Evolutionary conservation across 2,329 filamentous ascomycete species (phyloP).

Genomic region (Cladobotryum protrusum): DNA sequence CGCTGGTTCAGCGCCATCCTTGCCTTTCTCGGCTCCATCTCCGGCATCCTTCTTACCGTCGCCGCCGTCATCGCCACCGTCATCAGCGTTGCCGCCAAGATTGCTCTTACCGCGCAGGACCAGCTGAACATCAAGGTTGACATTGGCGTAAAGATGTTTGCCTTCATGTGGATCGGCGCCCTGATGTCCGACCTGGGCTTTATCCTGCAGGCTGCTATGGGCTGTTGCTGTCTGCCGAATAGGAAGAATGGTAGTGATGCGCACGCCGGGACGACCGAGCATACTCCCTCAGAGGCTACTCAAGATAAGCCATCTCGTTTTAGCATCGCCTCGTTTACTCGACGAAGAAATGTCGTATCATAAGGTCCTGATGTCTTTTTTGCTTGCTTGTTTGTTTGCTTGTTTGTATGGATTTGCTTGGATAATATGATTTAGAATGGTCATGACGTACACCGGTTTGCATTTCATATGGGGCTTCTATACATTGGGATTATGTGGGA

Average conservation of each 20-base stretch:
- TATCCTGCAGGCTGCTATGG: conserved; percentile 66
- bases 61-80: conserved; percentile 72
- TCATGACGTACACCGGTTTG: no score
- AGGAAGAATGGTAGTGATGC: background rate
- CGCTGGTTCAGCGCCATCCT: conserved; percentile 62
- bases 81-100: conserved; percentile 76
- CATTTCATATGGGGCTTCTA: no score
- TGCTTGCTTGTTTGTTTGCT: background rate
- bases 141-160: conserved; percentile 70
- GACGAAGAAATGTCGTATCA: conserved; percentile 8
- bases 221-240: conserved; percentile 60
- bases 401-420: background rate
- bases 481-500: no score
- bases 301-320: background rate
- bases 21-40: conserved; percentile 59
- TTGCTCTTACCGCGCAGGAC: conserved; percentile 63
- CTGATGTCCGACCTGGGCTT: conserved; percentile 63
- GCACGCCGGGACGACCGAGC: background rate
- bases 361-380: background rate
- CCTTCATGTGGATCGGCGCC: conserved; percentile 82
- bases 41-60: conserved; percentile 60
- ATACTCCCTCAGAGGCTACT: conserved; percentile 1
- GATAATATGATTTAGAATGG: background rate
- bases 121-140: conserved; percentile 70
- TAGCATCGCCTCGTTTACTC: conserved; percentile 3